Percentiles rank a stretch among this genome's conserved stretches.
phyloP scores from a whole-genome alignment of 768 basidiomycete species.

The Kwoniella dendrophila region DNA sequence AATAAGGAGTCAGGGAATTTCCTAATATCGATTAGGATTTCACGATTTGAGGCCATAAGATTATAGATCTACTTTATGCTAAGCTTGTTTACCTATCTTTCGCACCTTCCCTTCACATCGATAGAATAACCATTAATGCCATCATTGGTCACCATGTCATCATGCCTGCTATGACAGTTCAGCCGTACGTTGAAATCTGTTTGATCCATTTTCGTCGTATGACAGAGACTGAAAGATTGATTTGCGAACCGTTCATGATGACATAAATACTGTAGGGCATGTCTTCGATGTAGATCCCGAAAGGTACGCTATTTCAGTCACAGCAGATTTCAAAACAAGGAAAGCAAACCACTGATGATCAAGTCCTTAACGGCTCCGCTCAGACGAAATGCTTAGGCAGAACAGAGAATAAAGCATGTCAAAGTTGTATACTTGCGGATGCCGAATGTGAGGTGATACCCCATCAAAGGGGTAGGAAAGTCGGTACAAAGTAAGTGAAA shows the following conservation, averaged over 20 bases:
- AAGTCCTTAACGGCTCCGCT: too few species aligned
- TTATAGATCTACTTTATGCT: too few species aligned
- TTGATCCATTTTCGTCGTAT: background rate
- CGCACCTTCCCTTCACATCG: too few species aligned
- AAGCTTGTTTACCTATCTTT: too few species aligned
- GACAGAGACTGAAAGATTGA: background rate
- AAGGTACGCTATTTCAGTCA: conserved; percentile 3
- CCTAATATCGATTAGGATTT: too few species aligned
- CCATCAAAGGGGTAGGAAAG: conserved; percentile 16
- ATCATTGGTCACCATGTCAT: background rate
- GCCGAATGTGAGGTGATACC: conserved; percentile 11
- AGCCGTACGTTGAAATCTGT: background rate
- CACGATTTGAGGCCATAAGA: too few species aligned
- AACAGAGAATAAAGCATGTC: background rate
- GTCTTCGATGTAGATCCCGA: conserved; percentile 14
- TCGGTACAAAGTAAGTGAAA: conserved; percentile 7
- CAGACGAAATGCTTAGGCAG: conserved; percentile 19
- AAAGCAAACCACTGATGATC: background rate
- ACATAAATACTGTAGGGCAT: background rate
- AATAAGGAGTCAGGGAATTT: too few species aligned
- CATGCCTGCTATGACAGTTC: background rate
- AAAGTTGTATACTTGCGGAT: background rate
- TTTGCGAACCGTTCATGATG: too few species aligned
- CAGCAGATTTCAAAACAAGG: background rate
- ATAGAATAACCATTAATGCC: too few species aligned